phyloP scores from a whole-genome alignment of 495 filamentous ascomycete genomes.

The Glonium stellatum region DNA sequence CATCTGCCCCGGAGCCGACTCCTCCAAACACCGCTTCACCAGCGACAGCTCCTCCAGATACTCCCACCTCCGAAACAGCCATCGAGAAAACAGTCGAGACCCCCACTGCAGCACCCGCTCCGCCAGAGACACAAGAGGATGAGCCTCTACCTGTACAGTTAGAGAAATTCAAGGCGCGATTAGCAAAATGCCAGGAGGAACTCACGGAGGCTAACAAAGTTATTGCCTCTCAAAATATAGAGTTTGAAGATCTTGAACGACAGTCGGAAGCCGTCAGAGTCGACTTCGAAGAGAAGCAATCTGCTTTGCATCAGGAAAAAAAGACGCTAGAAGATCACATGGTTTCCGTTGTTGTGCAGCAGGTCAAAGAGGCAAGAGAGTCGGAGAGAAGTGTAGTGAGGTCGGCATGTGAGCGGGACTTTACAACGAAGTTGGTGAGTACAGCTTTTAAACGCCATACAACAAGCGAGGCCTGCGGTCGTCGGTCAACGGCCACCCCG shows the following conservation, averaged over 20 bases:
- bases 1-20: conserved; percentile 3
- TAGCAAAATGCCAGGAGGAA: conserved; percentile 43
- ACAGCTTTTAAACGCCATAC: neutral
- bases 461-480: too few species aligned
- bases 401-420: conserved; percentile 16
- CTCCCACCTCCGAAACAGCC: conserved; percentile 1
- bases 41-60: neutral
- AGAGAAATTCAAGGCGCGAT: conserved; percentile 47
- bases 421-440: conserved; percentile 4
- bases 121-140: conserved; percentile 8
- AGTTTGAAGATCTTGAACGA: conserved; percentile 13
- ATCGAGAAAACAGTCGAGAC: conserved; percentile 9
- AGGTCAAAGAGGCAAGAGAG: conserved; percentile 26
- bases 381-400: conserved; percentile 17
- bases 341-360: conserved; percentile 28
- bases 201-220: conserved; percentile 54
- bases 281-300: conserved; percentile 20
- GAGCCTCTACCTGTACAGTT: conserved; percentile 29
- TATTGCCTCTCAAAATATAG: conserved; percentile 18
- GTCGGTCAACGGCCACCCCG: too few species aligned
- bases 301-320: conserved; percentile 19
- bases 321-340: conserved; percentile 27
- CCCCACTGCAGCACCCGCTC: conserved; percentile 7
- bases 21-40: conserved; percentile 6
- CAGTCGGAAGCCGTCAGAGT: conserved; percentile 5